Base-by-base conservation (phyloP, 2,329 filamentous ascomycete genomes). In the Fusarium humuli region DNA sequence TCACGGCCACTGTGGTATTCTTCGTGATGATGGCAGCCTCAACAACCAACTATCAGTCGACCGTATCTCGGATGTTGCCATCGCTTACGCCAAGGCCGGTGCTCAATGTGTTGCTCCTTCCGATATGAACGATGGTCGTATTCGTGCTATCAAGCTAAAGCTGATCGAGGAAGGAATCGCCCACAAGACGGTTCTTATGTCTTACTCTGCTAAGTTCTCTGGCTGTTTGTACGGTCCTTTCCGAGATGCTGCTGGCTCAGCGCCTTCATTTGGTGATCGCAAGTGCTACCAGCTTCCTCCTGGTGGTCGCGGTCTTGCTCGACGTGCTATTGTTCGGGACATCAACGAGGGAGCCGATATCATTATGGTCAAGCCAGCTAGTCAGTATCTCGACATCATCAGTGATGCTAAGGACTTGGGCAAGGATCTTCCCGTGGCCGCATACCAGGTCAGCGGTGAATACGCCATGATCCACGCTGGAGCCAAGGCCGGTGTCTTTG, bases 341-440 rank as follows among this genome's bases (percentile, higher is more conserved):
- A 95, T 99, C 73, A 87, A 87, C 70, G 96, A 99, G 82, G 96
- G 96, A 27, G 96, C 96, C 22, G 96, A 99, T 77, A 94, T 98
- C 73, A 97, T 99, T 82, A 98, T 99, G 95, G 96, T 99, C 67
- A 99, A 99, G 86, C 96, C 96, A 4, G 96, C 96, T 12, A 92
- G 92, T 75, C 94, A 95, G 80, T 99, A 97, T 79, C 87, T 99
- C 47, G 96, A 99, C 81, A 97, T 99, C 76, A 98, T 99, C 80
- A 94, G 93, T 73, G 96, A 99, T 78, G 96, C 96, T 56, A 98
- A 97, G 84, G 94, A 98, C 57, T 87, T 98, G 57, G 95, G 93
- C 63, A 92, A 91, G 78, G 94, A 98, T 79, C 86, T 98, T 80
- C 96, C 96, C 4, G 87, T 99, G 37, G 95, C 96, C 2, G 95